These are phyloP conservation scores for Penicillium corylophilum DNA, from an alignment of 2,329 filamentous ascomycete species.

Conservation along the genomic window DNA sequence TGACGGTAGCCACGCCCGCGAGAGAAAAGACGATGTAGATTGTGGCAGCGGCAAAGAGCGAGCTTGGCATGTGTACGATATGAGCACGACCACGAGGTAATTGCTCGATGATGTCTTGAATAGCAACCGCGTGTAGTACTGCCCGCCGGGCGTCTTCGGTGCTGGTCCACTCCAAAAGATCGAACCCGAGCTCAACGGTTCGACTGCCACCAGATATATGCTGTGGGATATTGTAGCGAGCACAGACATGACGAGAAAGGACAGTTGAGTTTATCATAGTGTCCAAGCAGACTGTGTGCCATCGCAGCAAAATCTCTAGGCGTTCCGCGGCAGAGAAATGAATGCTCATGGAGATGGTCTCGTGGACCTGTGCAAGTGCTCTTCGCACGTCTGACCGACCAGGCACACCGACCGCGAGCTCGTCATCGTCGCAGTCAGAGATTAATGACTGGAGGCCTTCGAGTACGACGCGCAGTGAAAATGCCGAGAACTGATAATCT, in stretches of 20 bases:
- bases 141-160: conserved; percentile 43
- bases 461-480: conserved; percentile 44
- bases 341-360: conserved; percentile 38
- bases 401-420: conserved; percentile 42
- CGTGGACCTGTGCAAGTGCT: conserved; percentile 42
- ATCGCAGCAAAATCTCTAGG: conserved; percentile 44
- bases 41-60: conserved; percentile 46
- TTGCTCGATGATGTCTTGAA: conserved; percentile 49
- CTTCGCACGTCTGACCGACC: conserved; percentile 39
- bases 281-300: conserved; percentile 48
- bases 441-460: conserved; percentile 48
- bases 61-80: conserved; percentile 47
- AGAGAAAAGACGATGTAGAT: conserved; percentile 45
- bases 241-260: conserved; percentile 42
- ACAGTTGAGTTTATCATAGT: conserved; percentile 42
- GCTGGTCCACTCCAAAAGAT: conserved; percentile 40
- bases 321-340: conserved; percentile 39
- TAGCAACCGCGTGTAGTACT: conserved; percentile 46
- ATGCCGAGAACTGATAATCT: conserved; percentile 39
- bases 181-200: conserved; percentile 30
- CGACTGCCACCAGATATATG: conserved; percentile 39
- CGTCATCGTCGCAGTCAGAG: conserved; percentile 41
- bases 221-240: conserved; percentile 40
- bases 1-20: conserved; percentile 38
- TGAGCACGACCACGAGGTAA: conserved; percentile 47